phyloP scores from a whole-genome alignment of 352 stramenopile species.

The Phytophthora chlamydospora region DNA sequence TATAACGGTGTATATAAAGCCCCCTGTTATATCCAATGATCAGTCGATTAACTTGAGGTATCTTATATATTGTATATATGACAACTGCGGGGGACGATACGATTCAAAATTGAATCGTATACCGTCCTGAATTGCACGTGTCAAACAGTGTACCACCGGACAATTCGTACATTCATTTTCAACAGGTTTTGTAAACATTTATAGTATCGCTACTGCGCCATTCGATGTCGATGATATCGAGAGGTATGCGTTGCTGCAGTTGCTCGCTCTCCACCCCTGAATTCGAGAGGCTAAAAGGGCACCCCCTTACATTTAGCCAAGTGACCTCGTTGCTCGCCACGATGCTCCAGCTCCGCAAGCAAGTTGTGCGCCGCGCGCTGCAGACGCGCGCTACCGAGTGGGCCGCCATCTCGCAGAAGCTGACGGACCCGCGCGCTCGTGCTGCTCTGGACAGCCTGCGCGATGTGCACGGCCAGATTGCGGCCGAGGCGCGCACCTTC shows the following conservation, averaged over 20 bases:
- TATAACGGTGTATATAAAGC: no score
- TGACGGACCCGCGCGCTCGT: constrained; percentile 77
- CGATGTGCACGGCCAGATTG: constrained; percentile 81
- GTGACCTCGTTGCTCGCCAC: constrained; percentile 25
- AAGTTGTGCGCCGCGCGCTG: constrained; percentile 70
- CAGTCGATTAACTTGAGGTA: no score
- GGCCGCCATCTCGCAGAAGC: constrained; percentile 72
- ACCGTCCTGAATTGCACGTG: constrained; percentile 8
- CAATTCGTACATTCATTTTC: constrained; percentile 13
- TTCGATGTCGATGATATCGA: background rate
- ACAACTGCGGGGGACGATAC: no score
- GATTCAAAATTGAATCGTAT: constrained; percentile 23
- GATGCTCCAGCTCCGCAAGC: constrained; percentile 82
- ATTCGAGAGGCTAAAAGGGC: constrained; percentile 23
- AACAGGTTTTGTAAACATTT: background rate
- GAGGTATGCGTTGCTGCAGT: constrained; percentile 23
- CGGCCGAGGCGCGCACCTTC: constrained; percentile 70
- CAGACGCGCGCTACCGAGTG: constrained; percentile 70
- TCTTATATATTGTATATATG: no score
- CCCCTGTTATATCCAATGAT: no score
- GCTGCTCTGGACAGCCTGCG: constrained; percentile 80
- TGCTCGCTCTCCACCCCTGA: constrained; percentile 37
- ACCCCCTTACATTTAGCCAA: constrained; percentile 39
- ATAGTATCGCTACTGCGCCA: background rate
- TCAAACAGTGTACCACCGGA: constrained; percentile 15